Evolutionary conservation across 2,329 filamentous ascomycete genomes (phyloP), one percentile per base, ranked within the genome.

Genomic region (Paecilomyces dactylethromorphus): DNA sequence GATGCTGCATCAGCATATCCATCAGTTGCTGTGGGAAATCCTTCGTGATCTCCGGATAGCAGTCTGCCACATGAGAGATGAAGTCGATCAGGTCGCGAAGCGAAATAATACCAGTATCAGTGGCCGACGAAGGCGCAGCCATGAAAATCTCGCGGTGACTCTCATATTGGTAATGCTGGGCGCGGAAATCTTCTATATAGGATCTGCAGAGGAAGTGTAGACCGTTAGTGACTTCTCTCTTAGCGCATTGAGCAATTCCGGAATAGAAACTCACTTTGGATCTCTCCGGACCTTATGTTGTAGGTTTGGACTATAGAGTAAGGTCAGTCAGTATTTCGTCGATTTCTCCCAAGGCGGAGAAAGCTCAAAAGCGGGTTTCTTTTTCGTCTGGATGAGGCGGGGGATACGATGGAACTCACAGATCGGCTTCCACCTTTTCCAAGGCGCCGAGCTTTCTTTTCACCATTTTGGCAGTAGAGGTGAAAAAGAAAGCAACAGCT

Each of bases 61-160:
- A 95, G 71, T 97, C 92, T 71, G 93, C 89, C 62, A 95, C 89
- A 76, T 99, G 94, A 21, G 92, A 87, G 66, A 97, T 87, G 68
- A 99, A 90, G 70, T 97, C 93, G 67, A 99, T 89, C 65, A 96
- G 84, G 69, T 97, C 92, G 68, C 90, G 88, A 67, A 99, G 89
- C 12, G 91, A 91, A 57, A 94, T 86, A 59, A 93, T 81, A 53
- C 91, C 90, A 53, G 88, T 88, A 67, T 88, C 85, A 58, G 90
- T 90, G 56, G 89, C 88, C 10, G 88, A 88, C 13, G 87, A 82
- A 5, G 94, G 94, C 54, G 91, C 89, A 50, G 89, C 85, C 68
- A 96, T 83, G 77, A 97, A 97, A 66, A 97, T 91, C 70, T 96
- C 91, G 61, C 90, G 87, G 72, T 96, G 90, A 24, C 90, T 88